These are phyloP conservation scores for Xylaria cubensis DNA, from an alignment of 495 filamentous ascomycete species.

Conservation along the genomic window DNA sequence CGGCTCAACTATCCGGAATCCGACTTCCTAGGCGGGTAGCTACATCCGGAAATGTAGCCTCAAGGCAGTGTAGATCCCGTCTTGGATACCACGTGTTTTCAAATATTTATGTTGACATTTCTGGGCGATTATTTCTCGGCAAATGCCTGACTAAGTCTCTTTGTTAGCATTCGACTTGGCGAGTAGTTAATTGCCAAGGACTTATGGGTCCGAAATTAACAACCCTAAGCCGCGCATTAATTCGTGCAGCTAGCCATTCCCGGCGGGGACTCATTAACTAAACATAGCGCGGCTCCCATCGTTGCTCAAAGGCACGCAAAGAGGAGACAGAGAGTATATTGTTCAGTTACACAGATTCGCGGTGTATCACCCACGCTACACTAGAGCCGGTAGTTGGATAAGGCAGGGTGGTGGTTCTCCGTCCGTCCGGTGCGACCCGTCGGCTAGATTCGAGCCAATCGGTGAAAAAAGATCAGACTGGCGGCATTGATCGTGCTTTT, in stretches of 20 bases:
- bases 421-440: neutral
- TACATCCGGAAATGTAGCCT: conserved; percentile 8
- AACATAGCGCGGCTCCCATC: neutral
- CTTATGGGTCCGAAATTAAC: too few relatives aligned
- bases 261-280: neutral
- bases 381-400: conserved; percentile 5
- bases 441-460: conserved; percentile 13
- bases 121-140: too few relatives aligned
- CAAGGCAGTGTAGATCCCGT: neutral
- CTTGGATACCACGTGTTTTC: neutral
- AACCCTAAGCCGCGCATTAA: neutral
- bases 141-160: too few relatives aligned
- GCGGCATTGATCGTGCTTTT: neutral
- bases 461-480: neutral
- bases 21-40: neutral
- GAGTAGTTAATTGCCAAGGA: too few relatives aligned
- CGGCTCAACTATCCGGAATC: conserved; percentile 3
- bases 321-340: neutral
- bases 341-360: neutral
- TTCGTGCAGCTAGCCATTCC: neutral
- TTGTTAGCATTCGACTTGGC: too few relatives aligned
- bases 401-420: neutral
- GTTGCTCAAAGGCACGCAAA: neutral
- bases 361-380: neutral
- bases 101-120: neutral